phyloP scores from a whole-genome alignment of 1,284 basidiomycete species.

The Moniliophthora roreri region DNA sequence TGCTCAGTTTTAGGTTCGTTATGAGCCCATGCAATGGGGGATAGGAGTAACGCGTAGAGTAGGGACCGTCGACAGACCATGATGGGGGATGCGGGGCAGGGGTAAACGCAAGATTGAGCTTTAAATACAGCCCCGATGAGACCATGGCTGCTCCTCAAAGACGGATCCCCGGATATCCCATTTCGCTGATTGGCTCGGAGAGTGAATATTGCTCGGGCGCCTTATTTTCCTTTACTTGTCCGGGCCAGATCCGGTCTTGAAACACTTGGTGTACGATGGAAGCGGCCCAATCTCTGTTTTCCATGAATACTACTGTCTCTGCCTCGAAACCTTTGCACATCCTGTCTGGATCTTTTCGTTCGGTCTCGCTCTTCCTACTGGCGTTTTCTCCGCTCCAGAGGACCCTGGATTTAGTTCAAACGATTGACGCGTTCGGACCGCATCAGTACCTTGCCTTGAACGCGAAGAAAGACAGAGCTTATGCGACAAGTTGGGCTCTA shows the following conservation, averaged over 20 bases:
- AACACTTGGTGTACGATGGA: constrained; percentile 1
- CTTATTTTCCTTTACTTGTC: background rate
- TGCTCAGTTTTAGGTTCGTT: constrained; percentile 39
- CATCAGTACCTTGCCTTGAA: constrained; percentile 46
- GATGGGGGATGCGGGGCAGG: background rate
- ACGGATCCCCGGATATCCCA: background rate
- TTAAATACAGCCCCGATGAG: too few species aligned
- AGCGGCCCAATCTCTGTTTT: constrained; percentile 5
- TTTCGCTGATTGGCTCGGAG: background rate
- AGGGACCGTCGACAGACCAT: constrained; percentile 1
- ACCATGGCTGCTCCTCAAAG: background rate
- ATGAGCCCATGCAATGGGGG: constrained; percentile 30
- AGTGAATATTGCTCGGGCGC: too few species aligned
- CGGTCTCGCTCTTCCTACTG: constrained; percentile 45
- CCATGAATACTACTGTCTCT: constrained; percentile 7
- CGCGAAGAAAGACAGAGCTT: constrained; percentile 30
- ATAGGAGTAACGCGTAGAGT: constrained; percentile 1
- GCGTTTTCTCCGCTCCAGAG: constrained; percentile 41
- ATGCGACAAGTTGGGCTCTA: constrained; percentile 47
- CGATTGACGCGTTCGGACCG: constrained; percentile 41
- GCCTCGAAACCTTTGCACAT: constrained; percentile 29
- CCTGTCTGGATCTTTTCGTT: constrained; percentile 48
- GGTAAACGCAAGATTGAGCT: background rate
- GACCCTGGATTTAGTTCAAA: constrained; percentile 38
- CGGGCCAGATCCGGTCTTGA: background rate